Evolutionary conservation across 495 filamentous ascomycete species (phyloP).

Genomic region (Penicillium macrosclerotiorum): DNA sequence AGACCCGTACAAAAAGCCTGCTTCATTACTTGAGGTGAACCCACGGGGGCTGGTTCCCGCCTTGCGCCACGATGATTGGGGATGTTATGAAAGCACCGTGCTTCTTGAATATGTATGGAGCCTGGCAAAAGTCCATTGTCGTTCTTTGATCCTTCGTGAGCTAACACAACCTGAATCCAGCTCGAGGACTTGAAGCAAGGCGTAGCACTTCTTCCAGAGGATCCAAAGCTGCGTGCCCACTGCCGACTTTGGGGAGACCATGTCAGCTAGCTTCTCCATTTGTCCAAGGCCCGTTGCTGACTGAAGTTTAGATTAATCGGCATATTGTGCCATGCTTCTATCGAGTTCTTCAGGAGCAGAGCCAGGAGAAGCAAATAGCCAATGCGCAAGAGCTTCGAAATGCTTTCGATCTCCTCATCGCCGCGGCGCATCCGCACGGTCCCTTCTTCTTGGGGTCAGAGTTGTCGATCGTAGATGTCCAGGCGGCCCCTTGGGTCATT

Average conservation of each 20-base stretch:
- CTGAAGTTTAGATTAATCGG: conserved; percentile 65
- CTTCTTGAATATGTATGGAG: conserved; percentile 80
- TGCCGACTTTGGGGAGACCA: conserved; percentile 87
- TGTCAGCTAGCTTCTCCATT: conserved; percentile 45
- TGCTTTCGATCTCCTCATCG: conserved; percentile 71
- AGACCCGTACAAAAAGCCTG: conserved; percentile 82
- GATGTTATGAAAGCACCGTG: conserved; percentile 81
- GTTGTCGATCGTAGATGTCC: conserved; percentile 79
- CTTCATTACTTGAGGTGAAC: conserved; percentile 76
- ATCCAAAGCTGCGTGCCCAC: conserved; percentile 70
- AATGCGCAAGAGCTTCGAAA: conserved; percentile 62
- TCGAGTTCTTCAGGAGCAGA: conserved; percentile 68
- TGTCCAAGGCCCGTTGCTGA: conserved; percentile 13
- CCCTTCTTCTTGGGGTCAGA: conserved; percentile 78
- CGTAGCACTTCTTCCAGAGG: conserved; percentile 56
- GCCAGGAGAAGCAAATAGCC: conserved; percentile 59
- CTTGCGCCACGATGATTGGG: conserved; percentile 81
- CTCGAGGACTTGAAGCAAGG: conserved; percentile 74
- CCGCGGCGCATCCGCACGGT: conserved; percentile 65
- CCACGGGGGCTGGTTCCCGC: conserved; percentile 87
- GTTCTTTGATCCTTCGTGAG: conserved; percentile 1
- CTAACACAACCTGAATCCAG: conserved; percentile 34
- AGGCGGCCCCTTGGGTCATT: conserved; percentile 85
- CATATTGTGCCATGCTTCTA: conserved; percentile 83
- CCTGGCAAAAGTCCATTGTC: background rate